phyloP scores from a whole-genome alignment of 208 protist species.

The Acanthamoeba triangularis region DNA sequence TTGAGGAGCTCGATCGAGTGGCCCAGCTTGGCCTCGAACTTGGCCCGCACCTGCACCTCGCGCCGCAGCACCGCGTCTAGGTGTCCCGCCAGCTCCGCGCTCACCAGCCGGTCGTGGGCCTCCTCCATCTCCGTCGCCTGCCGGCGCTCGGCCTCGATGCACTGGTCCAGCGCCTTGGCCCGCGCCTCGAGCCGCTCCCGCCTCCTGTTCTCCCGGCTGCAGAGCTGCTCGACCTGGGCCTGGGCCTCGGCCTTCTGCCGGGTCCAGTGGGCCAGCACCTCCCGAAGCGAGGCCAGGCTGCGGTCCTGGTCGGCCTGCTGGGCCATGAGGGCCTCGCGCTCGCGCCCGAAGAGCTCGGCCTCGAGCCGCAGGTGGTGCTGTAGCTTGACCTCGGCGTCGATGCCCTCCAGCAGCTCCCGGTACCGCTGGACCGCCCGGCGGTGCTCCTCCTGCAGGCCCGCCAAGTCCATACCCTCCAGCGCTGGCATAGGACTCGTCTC shows the following conservation, averaged over 20 bases:
- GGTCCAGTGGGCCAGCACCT: neutral
- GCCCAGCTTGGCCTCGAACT: conserved; percentile 40
- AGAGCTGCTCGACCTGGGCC: neutral
- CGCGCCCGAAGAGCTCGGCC: neutral
- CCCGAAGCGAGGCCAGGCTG: neutral
- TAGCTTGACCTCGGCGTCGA: conserved; percentile 32
- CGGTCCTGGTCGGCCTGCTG: conserved; percentile 33
- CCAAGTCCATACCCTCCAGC: neutral
- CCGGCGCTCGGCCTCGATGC: conserved; percentile 11
- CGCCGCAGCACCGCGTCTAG: neutral
- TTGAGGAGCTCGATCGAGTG: conserved; percentile 29
- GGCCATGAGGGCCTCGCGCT: neutral
- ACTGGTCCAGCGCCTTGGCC: neutral
- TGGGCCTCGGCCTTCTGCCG: neutral
- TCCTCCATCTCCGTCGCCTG: neutral
- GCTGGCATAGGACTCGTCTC: too few relatives aligned
- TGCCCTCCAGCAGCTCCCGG: neutral
- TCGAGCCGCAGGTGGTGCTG: conserved; percentile 16
- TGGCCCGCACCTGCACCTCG: neutral
- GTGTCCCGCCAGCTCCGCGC: neutral
- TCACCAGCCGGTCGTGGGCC: neutral
- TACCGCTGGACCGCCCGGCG: neutral
- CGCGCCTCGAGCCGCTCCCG: conserved; percentile 29
- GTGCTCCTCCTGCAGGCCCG: conserved; percentile 32
- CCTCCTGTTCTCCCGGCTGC: neutral